phyloP scores from a whole-genome alignment of 331 rosid genomes.

The Cydonia oblonga region DNA sequence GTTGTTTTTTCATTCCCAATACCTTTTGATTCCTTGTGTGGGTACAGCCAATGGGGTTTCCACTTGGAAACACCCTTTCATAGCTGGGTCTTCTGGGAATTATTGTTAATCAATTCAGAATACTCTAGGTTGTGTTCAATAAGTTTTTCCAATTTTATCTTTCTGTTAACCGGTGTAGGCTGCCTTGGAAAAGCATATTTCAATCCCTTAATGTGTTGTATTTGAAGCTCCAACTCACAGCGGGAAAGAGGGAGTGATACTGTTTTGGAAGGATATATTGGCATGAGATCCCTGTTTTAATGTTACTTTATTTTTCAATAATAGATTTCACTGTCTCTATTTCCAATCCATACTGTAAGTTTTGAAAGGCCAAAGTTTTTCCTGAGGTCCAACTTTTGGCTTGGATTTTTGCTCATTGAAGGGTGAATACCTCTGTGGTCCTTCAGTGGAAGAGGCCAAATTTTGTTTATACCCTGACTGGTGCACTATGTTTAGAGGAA shows the following conservation, averaged over 20 bases:
- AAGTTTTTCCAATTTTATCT: background rate
- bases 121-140: background rate
- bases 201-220: background rate
- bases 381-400: background rate
- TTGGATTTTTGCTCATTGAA: background rate
- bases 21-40: background rate
- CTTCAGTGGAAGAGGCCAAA: background rate
- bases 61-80: background rate
- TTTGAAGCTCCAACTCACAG: background rate
- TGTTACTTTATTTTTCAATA: background rate
- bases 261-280: background rate
- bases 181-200: background rate
- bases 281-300: too few species aligned
- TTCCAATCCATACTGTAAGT: background rate
- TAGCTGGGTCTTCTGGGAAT: background rate
- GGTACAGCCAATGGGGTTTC: background rate
- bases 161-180: background rate
- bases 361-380: background rate
- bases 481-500: background rate
- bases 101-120: background rate
- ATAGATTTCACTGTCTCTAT: background rate
- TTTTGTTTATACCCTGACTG: background rate
- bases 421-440: background rate
- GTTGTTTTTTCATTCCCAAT: background rate
- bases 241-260: background rate